Evolutionary conservation across 805 yeast species (phyloP).

Genomic region (Cyberlindnera mississippiensis): DNA sequence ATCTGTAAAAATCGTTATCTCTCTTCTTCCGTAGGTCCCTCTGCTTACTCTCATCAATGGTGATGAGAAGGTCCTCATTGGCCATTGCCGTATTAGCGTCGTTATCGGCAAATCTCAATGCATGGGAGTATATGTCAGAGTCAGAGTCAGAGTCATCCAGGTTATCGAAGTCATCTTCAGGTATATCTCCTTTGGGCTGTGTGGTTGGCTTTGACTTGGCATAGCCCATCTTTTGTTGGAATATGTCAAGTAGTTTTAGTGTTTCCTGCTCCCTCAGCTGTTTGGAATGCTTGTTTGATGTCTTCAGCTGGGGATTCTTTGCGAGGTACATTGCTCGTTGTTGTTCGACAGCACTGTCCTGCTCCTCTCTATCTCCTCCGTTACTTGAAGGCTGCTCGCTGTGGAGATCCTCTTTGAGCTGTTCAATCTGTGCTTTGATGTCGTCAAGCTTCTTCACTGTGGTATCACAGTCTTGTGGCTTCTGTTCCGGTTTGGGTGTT

Average conservation of each 20-base stretch:
- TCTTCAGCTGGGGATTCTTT: neutral
- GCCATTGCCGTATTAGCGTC: constrained; percentile 12
- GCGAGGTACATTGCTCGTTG: neutral
- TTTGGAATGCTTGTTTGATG: neutral
- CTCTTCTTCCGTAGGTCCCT: constrained; percentile 8
- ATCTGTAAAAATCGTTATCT: constrained; percentile 13
- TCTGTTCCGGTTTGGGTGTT: neutral
- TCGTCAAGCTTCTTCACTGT: neutral
- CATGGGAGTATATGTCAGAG: constrained; percentile 19
- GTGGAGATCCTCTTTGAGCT: constrained; percentile 1
- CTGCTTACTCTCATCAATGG: constrained; percentile 15
- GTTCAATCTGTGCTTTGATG: constrained; percentile 1
- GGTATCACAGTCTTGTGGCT: no score
- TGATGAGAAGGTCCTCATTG: constrained; percentile 20
- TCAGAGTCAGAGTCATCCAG: constrained; percentile 23
- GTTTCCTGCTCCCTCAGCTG: constrained; percentile 29
- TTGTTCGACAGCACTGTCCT: neutral
- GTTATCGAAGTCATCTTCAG: constrained; percentile 23
- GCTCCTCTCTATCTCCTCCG: neutral
- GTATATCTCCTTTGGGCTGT: neutral
- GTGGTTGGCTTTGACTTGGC: neutral
- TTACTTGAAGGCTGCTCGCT: neutral
- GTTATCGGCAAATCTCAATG: constrained; percentile 18
- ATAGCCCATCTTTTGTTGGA: constrained; percentile 23
- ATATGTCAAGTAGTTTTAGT: constrained; percentile 24